Conservation (phyloP, 1,139 yeast species). For the Geotrichum aggregatum region DNA sequence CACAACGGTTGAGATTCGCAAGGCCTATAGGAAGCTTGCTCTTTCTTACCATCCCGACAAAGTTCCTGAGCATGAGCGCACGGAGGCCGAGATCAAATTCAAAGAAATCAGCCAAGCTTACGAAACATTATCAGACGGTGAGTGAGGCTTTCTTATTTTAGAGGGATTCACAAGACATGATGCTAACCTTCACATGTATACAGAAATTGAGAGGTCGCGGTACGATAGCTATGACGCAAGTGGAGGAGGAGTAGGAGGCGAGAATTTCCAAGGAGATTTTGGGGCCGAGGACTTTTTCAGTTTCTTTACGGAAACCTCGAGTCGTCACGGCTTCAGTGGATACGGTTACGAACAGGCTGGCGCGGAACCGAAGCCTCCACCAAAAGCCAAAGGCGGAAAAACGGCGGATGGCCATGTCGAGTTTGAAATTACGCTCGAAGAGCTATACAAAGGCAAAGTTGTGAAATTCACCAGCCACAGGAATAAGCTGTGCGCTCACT, state of each 20-base stretch:
- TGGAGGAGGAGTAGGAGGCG: conserved; percentile 16
- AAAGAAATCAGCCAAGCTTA: conserved; percentile 77
- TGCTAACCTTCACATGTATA: neutral
- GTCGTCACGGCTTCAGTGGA: conserved; percentile 27
- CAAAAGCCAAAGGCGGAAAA: conserved; percentile 24
- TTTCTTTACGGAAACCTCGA: conserved; percentile 48
- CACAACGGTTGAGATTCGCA: conserved; percentile 60
- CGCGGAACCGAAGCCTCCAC: conserved; percentile 20
- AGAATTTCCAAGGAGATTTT: conserved; percentile 41
- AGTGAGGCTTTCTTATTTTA: neutral
- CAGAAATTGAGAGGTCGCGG: conserved; percentile 21
- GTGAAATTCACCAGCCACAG: conserved; percentile 72
- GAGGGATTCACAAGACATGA: no score
- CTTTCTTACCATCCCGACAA: conserved; percentile 78
- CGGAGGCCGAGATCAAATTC: conserved; percentile 64
- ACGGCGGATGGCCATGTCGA: conserved; percentile 69
- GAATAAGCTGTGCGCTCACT: conserved; percentile 62
- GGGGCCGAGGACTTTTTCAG: conserved; percentile 66
- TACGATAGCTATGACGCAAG: conserved; percentile 17
- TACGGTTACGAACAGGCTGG: conserved; percentile 23
- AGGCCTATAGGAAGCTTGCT: conserved; percentile 73
- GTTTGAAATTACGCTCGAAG: conserved; percentile 65
- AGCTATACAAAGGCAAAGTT: conserved; percentile 78
- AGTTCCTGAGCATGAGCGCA: conserved; percentile 58
- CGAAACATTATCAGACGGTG: conserved; percentile 63